phyloP scores from a whole-genome alignment of 345 rosid species.

The Erucastrum elatum region DNA sequence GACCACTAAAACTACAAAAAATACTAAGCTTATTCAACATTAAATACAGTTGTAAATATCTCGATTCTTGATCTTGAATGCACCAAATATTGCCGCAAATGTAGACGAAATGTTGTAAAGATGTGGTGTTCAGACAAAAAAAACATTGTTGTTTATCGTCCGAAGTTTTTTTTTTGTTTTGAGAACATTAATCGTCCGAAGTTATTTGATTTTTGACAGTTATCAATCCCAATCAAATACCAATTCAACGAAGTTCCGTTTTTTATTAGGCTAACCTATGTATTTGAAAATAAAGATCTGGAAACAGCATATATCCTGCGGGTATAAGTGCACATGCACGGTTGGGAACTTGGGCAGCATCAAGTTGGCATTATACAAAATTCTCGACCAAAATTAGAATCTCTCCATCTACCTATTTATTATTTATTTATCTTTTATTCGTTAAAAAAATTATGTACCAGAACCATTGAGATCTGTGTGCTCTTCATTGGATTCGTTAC shows the following conservation, averaged over 20 bases:
- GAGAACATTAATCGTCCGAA: neutral
- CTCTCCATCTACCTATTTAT: slow-evolving; percentile 11
- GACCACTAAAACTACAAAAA: neutral
- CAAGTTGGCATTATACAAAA: slow-evolving; percentile 39
- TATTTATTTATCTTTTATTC: neutral
- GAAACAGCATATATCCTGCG: slow-evolving; percentile 18
- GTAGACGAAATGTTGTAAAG: neutral
- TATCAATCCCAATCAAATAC: neutral
- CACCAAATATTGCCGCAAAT: neutral
- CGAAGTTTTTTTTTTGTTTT: neutral
- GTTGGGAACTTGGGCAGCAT: slow-evolving; percentile 40
- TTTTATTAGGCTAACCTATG: neutral
- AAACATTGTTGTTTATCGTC: neutral
- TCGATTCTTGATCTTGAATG: neutral
- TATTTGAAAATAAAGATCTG: slow-evolving; percentile 3
- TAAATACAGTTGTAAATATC: neutral
- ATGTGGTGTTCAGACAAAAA: neutral
- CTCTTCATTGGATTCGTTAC: neutral
- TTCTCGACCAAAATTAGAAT: slow-evolving; percentile 31
- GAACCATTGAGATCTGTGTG: neutral
- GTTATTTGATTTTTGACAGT: neutral
- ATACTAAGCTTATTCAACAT: neutral
- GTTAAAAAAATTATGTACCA: neutral
- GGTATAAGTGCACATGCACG: slow-evolving; percentile 40
- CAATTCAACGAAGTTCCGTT: neutral